These are phyloP conservation scores for Colletotrichum sp. DNA, from an alignment of 2,329 filamentous ascomycete genomes.

Conservation along the genomic window DNA sequence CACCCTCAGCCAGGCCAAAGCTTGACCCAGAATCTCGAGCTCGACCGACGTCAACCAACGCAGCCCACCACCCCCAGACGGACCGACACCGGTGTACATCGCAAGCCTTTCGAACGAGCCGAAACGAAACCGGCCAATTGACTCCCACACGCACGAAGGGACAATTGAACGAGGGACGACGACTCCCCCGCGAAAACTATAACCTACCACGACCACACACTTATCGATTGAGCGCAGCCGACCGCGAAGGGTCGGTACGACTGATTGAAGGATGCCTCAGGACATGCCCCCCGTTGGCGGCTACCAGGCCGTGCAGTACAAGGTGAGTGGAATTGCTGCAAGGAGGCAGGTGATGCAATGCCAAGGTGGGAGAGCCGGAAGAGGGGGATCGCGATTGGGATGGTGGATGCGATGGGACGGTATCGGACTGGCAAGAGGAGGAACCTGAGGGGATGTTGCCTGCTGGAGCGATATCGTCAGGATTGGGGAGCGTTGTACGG, in stretches of 20 bases:
- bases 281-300: conserved; percentile 96
- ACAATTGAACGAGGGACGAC: neutral
- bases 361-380: too few species aligned
- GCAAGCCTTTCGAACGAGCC: neutral
- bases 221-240: conserved; percentile 10
- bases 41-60: conserved; percentile 7
- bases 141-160: neutral
- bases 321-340: conserved; percentile 61
- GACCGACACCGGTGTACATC: neutral
- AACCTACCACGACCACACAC: neutral
- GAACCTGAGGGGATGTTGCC: fast-evolving
- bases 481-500: fast-evolving
- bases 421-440: neutral
- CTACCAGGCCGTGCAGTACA: conserved; percentile 97
- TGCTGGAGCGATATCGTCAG: fast-evolving
- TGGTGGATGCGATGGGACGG: neutral
- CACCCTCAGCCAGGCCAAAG: conserved; percentile 6
- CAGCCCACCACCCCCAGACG: neutral
- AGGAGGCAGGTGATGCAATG: neutral
- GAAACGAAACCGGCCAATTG: neutral
- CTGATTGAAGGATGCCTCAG: conserved; percentile 77
- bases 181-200: neutral
- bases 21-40: conserved; percentile 7
- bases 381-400: neutral
- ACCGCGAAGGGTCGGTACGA: conserved; percentile 17